Evolutionary conservation across 1,139 yeast species (phyloP).

Genomic region (Suhomyces panamericanus): DNA sequence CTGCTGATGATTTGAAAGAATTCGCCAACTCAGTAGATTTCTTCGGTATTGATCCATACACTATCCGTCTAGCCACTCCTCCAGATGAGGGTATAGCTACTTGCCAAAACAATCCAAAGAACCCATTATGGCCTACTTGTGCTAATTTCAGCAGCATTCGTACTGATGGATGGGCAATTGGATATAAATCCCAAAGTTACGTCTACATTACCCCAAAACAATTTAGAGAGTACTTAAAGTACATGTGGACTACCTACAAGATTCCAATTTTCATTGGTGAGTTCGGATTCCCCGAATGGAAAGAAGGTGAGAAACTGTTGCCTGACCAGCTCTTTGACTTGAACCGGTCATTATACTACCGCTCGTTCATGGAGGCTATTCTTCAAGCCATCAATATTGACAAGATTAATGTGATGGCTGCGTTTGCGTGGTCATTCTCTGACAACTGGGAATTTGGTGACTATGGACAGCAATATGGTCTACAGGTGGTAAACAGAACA

Average conservation of each 20-base stretch:
- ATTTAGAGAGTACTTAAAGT: slow-evolving; percentile 21
- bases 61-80: slow-evolving; percentile 23
- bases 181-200: slow-evolving; percentile 27
- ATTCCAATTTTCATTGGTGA: slow-evolving; percentile 29
- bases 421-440: slow-evolving; percentile 36
- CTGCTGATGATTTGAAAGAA: slow-evolving; percentile 25
- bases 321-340: slow-evolving; percentile 30
- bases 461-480: slow-evolving; percentile 33
- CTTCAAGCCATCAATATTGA: slow-evolving; percentile 27
- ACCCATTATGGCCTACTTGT: slow-evolving; percentile 22
- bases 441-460: slow-evolving; percentile 40
- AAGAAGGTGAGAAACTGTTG: slow-evolving; percentile 27
- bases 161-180: slow-evolving; percentile 31
- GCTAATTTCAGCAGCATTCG: slow-evolving; percentile 14
- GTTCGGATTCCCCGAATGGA: slow-evolving; percentile 37
- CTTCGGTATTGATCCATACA: slow-evolving; percentile 38
- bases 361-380: slow-evolving; percentile 30
- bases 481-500: slow-evolving; percentile 35
- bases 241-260: slow-evolving; percentile 22
- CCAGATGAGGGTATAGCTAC: slow-evolving; percentile 23
- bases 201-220: slow-evolving; percentile 25
- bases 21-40: slow-evolving; percentile 30
- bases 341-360: slow-evolving; percentile 29
- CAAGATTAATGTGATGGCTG: slow-evolving; percentile 29
- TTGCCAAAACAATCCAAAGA: slow-evolving; percentile 17